Base-by-base conservation (phyloP, 176 grass and related monocot species). In the Saccharum spontaneum region DNA sequence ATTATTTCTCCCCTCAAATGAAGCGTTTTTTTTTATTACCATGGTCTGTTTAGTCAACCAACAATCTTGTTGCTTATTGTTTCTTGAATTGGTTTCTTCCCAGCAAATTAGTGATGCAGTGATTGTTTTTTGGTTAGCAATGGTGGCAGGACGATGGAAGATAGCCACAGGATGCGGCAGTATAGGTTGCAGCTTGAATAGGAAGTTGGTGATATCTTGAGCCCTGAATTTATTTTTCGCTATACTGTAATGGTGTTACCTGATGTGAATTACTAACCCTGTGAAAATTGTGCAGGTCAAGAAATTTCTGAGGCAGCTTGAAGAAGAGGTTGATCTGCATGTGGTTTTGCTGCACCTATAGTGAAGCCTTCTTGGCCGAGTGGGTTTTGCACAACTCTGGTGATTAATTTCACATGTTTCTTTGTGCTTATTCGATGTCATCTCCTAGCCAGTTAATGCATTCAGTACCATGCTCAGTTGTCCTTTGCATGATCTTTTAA, bases 311-410 rank as follows among this genome's bases (percentile, higher is more conserved):
- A 90, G 80, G 83, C 86, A 95, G 38, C 94, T 98, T 1, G 83
- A 94, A 78, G 86, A 95, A 86, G 91, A 98, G 88, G 86, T 92
- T 23, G 93, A 95, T 81, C 78, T 98, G 77, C 91, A 98, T 66
- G 73, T 92, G 60, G 87, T 88, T n/a, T 76, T 95, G 44, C 83
- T 14, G 36, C 73, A 1, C 84, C 86, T 73, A 57, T 83, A 50
- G 64, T 89, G 65, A 92, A 89, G 30, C 89, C 91, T 64, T 92
- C 91, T 78, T 65, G 38, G 30, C 8, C 30, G 2, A 3, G 34
- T 68, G 44, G 28, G 12, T 49, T 16, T 17, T 14, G 20, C 18
- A 30, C 15, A n/a, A 7, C 16, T 79, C 20, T 79, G 13, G 11
- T 22, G 12, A 57, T 44, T 86, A 73, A 36, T 61, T 22, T 34